Evolutionary conservation across 331 rosid genomes (phyloP).

Genomic region (Saraca asoca): DNA sequence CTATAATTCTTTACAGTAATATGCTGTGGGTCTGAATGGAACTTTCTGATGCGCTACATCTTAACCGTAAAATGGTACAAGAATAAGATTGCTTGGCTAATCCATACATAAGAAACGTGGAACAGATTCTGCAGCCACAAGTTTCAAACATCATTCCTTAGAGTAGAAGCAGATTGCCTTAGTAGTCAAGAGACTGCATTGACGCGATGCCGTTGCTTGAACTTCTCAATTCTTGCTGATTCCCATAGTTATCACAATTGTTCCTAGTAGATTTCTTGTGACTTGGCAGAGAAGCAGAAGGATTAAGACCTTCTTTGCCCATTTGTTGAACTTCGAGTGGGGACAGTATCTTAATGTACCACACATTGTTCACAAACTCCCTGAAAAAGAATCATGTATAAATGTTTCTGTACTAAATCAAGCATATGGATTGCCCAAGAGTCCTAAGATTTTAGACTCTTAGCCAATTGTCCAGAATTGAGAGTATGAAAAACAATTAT

Average conservation of each 20-base stretch:
- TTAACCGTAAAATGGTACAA: conserved; percentile 41
- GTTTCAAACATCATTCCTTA: conserved; percentile 14
- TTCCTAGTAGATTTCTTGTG: conserved; percentile 44
- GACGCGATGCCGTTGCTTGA: conserved; percentile 58
- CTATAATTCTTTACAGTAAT: conserved; percentile 69
- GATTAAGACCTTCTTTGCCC: conserved; percentile 59
- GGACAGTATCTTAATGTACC: conserved; percentile 67
- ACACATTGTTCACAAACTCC: conserved; percentile 75
- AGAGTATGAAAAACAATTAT: too few relatives aligned
- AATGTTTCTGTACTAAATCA: conserved; percentile 18
- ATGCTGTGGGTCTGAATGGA: conserved; percentile 48
- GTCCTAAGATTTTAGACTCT: too few relatives aligned
- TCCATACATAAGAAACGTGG: conserved; percentile 33
- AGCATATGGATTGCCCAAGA: not conserved
- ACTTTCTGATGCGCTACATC: conserved; percentile 38
- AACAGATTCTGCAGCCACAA: conserved; percentile 37
- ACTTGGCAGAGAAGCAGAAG: conserved; percentile 42
- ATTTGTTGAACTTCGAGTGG: conserved; percentile 66
- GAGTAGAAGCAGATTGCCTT: conserved; percentile 30
- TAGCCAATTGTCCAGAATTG: too few relatives aligned
- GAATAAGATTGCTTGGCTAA: conserved; percentile 37
- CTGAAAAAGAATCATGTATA: conserved; percentile 39
- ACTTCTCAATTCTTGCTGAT: conserved; percentile 54
- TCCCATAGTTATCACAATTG: conserved; percentile 50
- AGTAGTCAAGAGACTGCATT: conserved; percentile 59